phyloP scores from a whole-genome alignment of 129 eudicot genomes.

The Lactuca sativa region DNA sequence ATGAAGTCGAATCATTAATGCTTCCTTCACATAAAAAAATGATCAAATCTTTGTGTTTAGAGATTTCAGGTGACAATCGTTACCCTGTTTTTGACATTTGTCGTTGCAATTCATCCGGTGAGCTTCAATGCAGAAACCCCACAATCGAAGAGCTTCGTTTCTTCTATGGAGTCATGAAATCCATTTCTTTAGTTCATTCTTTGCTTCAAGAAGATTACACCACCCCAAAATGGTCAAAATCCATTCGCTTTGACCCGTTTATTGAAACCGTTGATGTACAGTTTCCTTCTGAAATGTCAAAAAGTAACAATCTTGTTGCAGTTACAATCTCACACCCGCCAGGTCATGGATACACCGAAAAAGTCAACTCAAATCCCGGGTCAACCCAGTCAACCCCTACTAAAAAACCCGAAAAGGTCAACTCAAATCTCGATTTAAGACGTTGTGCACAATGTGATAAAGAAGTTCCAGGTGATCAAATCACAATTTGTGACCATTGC shows the following conservation, averaged over 20 bases:
- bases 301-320: conserved; percentile 56
- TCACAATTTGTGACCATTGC: conserved; percentile 35
- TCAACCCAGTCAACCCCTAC: conserved; percentile 52
- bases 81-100: conserved; percentile 60
- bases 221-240: conserved; percentile 50
- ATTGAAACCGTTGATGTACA: conserved; percentile 73
- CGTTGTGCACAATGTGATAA: conserved; percentile 46
- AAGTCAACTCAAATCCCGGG: conserved; percentile 37
- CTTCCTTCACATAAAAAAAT: conserved; percentile 51
- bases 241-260: conserved; percentile 46
- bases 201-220: conserved; percentile 47
- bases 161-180: conserved; percentile 47
- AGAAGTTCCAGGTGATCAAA: conserved; percentile 36
- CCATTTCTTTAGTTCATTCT: conserved; percentile 53
- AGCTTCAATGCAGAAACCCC: conserved; percentile 53
- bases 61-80: conserved; percentile 47
- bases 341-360: conserved; percentile 54
- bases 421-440: conserved; percentile 38
- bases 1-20: conserved; percentile 45
- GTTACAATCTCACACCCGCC: conserved; percentile 67
- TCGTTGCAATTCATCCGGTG: conserved; percentile 46
- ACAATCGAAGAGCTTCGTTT: conserved; percentile 64
- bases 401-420: conserved; percentile 31
- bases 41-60: conserved; percentile 52
- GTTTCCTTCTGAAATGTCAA: conserved; percentile 52